Percentiles rank a stretch among this genome's conserved stretches.
These are phyloP conservation scores for Echinochloa phyllopogon DNA, from an alignment of 176 grass and related monocot genomes.

Conservation along the genomic window DNA sequence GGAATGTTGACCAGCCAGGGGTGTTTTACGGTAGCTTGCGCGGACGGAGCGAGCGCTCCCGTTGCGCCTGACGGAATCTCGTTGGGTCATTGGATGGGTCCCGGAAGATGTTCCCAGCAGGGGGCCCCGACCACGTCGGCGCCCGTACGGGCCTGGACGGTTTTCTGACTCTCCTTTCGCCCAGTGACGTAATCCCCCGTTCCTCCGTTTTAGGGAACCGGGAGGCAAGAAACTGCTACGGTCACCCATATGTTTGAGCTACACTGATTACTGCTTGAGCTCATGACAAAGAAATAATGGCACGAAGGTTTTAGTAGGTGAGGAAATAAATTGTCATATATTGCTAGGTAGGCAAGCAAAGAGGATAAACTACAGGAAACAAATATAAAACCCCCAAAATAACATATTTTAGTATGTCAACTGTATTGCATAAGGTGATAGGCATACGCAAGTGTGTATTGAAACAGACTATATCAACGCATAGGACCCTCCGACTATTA, in stretches of 20 bases:
- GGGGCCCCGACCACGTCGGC: background rate
- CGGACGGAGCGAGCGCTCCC: background rate
- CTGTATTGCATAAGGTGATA: background rate
- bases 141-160: slow-evolving; percentile 5
- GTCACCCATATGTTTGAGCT: background rate
- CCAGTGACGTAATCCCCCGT: background rate
- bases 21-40: background rate
- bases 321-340: background rate
- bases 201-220: background rate
- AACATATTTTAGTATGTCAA: background rate
- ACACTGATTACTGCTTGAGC: too few species aligned
- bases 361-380: background rate
- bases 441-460: background rate
- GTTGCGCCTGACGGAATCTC: slow-evolving; percentile 1
- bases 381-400: background rate
- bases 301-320: background rate
- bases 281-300: background rate
- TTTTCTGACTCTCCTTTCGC: background rate
- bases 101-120: too few species aligned
- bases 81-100: too few species aligned
- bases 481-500: too few species aligned
- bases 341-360: background rate
- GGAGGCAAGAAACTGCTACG: background rate
- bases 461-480: background rate
- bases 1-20: background rate